Evolutionary conservation across 2,329 filamentous ascomycete genomes (phyloP).

Genomic region (Septoria linicola): DNA sequence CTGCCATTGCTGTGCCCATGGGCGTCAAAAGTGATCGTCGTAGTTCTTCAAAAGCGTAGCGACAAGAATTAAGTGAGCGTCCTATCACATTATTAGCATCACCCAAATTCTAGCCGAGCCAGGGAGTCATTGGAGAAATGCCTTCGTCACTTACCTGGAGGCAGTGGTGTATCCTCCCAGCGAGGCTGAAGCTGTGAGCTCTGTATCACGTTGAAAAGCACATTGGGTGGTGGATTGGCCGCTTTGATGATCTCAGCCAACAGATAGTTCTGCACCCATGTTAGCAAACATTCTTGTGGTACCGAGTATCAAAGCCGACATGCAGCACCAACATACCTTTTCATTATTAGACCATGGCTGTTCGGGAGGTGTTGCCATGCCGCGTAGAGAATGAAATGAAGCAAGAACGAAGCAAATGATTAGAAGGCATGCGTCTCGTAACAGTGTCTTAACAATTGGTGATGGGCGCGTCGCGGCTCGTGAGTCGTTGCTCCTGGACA

Average conservation of each 20-base stretch:
- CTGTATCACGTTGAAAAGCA: constrained; percentile 47
- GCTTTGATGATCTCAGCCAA: constrained; percentile 55
- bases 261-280: constrained; percentile 40
- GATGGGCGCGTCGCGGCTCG: constrained; percentile 32
- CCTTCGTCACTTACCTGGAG: constrained; percentile 45
- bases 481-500: constrained; percentile 31
- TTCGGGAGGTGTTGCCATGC: constrained; percentile 46
- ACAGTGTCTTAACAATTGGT: constrained; percentile 27
- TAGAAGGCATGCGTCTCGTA: constrained; percentile 35
- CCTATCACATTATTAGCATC: constrained; percentile 28
- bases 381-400: constrained; percentile 37
- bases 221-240: constrained; percentile 44
- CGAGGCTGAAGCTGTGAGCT: constrained; percentile 46
- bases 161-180: constrained; percentile 53
- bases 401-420: constrained; percentile 29
- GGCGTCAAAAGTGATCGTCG: constrained; percentile 26
- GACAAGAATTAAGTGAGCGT: constrained; percentile 38
- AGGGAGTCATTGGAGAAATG: not conserved
- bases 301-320: constrained; percentile 15
- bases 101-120: not conserved
- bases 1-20: constrained; percentile 23
- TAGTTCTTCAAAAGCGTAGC: constrained; percentile 33
- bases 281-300: constrained; percentile 18
- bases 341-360: constrained; percentile 49
- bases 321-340: constrained; percentile 41